Percentiles rank a stretch among this genome's conserved stretches.
Evolutionary conservation across 768 basidiomycete genomes (phyloP).

Genomic region (Xanthoconium stramineum): DNA sequence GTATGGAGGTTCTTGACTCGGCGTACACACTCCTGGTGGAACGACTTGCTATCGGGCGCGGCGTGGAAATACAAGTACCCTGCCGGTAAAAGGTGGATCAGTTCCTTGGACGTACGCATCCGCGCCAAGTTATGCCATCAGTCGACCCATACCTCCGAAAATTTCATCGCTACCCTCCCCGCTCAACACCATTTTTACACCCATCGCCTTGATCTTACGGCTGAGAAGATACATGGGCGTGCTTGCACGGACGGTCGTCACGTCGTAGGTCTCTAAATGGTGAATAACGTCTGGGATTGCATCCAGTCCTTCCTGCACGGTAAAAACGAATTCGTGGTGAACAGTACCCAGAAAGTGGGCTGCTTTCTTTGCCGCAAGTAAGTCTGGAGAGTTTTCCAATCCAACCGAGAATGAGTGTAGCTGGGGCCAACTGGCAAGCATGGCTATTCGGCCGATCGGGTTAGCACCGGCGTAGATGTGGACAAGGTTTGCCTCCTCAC

Average conservation of each 20-base stretch:
- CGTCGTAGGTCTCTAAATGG: conserved; percentile 98
- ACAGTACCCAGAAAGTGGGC: conserved; percentile 91
- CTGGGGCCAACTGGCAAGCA: conserved; percentile 88
- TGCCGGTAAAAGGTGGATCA: conserved; percentile 28
- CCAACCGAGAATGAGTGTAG: conserved; percentile 98
- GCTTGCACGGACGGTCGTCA: conserved; percentile 95
- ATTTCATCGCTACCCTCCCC: conserved; percentile 99
- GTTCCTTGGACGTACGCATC: not conserved
- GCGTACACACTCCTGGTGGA: conserved; percentile 93
- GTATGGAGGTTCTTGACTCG: conserved; percentile 98
- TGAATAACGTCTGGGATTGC: conserved; percentile 97
- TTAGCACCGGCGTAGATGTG: not conserved
- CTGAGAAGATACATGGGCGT: conserved; percentile 99
- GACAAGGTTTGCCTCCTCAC: conserved; percentile 34
- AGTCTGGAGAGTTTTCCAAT: conserved; percentile 90
- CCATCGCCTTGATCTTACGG: conserved; percentile 99
- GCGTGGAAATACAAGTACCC: conserved; percentile 99
- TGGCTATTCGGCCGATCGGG: conserved; percentile 40
- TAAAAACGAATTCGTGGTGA: conserved; percentile 98
- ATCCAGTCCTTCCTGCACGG: conserved; percentile 95
- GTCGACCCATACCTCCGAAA: conserved; percentile 67
- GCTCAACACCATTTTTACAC: conserved; percentile 98
- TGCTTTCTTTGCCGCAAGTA: conserved; percentile 89
- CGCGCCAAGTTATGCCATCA: not conserved
- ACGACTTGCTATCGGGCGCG: conserved; percentile 81